Evolutionary conservation across 371 early-diverging fungal genomes (phyloP), one percentile per base, ranked within the genome.

Genomic region (Rhizopus arrhizus): DNA sequence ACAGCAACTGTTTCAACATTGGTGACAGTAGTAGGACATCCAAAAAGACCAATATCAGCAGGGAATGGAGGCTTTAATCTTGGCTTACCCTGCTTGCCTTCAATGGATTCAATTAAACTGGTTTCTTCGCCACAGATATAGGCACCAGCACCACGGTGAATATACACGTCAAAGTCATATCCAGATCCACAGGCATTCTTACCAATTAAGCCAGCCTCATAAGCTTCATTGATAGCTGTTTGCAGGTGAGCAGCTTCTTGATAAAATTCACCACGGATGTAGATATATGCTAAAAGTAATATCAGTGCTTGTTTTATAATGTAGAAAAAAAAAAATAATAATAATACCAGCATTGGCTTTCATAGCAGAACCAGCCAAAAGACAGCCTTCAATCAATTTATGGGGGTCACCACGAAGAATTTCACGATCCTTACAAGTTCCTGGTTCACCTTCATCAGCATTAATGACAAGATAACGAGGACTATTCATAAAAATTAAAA

Each of bases 71-170:
- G 98, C 92, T 98, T 98, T 69, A 98, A 77, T 68, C 98, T 86
- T 31, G 98, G 98, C 87, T 98, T 98, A 42, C 98, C 98, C 69
- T 93, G 94, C 83, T 97, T 97, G 64, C 98, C 98, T 75, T 98
- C 98, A 50, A 98, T 86, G 34, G 94, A 93, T 83, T 98, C 98
- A 69, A 98, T 98, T 69, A 98, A 85, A 57, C 95, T 92, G 28
- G 98, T 98, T 74, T 98, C 98, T 73, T 98, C 98, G 68, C 98
- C 98, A 72, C 98, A 98, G 66, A 98, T 95, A 75, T 98, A 98
- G 34, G 97, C 98, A 69, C 98, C 96, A 46, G 95, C 98, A 59
- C 98, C 98, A 56, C 97, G 95, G 73, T 96, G 97, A 66, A 98
- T 86, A 68, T 91, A 96, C 4, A 98, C 89, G 68, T 98, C 98